Evolutionary conservation across 257 asterid species (phyloP).

Genomic region (Avicennia marina): DNA sequence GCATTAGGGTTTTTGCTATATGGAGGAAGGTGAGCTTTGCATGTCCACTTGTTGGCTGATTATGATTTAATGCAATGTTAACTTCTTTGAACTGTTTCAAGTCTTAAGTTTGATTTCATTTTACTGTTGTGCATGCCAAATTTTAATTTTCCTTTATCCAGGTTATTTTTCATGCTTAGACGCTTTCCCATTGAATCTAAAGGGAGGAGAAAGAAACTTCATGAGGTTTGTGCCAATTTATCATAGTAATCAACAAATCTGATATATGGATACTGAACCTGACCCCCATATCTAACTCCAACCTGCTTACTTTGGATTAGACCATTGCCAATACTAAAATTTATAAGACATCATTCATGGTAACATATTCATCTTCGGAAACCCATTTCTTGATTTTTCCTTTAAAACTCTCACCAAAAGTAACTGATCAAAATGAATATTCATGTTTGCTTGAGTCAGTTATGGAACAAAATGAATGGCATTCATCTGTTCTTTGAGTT

Average conservation of each 20-base stretch:
- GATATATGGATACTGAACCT: no score
- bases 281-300: no score
- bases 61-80: conserved; percentile 1
- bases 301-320: no score
- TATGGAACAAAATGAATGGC: not conserved
- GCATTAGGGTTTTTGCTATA: conserved; percentile 76
- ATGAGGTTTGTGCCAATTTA: conserved; percentile 53
- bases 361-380: no score
- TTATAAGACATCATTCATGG: no score
- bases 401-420: not conserved
- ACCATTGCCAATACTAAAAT: no score
- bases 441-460: not conserved
- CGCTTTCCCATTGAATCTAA: conserved; percentile 92
- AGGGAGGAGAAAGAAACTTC: conserved; percentile 93
- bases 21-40: conserved; percentile 71
- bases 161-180: conserved; percentile 83
- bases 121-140: conserved; percentile 1
- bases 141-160: conserved; percentile 25
- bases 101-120: not conserved
- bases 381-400: no score
- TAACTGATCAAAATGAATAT: not conserved
- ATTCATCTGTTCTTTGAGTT: not conserved
- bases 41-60: conserved; percentile 6
- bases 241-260: no score
- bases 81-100: no score